A percentile compares a stretch with the other conserved stretches of the same genome.
These are phyloP conservation scores for Apiospora koreana DNA, from an alignment of 2,329 filamentous ascomycete genomes.

Conservation along the genomic window DNA sequence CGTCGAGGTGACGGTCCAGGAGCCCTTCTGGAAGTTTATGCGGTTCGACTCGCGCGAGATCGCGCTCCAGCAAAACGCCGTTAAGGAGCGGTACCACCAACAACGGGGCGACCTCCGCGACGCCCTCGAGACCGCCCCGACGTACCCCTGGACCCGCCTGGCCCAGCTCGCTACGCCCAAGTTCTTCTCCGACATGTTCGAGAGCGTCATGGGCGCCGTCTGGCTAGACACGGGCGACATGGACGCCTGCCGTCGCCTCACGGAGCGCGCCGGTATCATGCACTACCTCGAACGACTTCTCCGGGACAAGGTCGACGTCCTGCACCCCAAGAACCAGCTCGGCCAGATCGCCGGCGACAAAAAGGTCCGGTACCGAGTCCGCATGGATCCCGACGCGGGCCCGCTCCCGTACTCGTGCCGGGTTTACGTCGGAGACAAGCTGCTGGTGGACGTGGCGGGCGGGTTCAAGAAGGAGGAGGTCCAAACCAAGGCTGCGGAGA, in stretches of 20 bases:
- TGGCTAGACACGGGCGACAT: slow-evolving; percentile 77
- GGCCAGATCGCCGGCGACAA: slow-evolving; percentile 53
- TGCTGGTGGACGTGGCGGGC: slow-evolving; percentile 46
- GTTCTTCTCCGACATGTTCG: slow-evolving; percentile 81
- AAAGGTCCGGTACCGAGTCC: slow-evolving; percentile 55
- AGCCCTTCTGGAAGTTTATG: slow-evolving; percentile 71
- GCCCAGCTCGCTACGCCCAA: slow-evolving; percentile 68
- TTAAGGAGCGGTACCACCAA: slow-evolving; percentile 45
- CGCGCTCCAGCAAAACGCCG: slow-evolving; percentile 43
- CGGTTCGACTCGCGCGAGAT: slow-evolving; percentile 56
- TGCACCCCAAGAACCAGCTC: slow-evolving; percentile 69
- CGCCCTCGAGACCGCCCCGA: slow-evolving; percentile 48
- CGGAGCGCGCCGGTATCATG: slow-evolving; percentile 67
- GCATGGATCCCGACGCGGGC: slow-evolving; percentile 23
- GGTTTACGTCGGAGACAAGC: slow-evolving; percentile 48
- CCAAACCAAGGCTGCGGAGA: slow-evolving; percentile 55
- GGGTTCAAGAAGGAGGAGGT: slow-evolving; percentile 54
- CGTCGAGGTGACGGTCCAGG: slow-evolving; percentile 23
- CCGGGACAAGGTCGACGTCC: slow-evolving; percentile 54
- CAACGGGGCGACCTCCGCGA: slow-evolving; percentile 51
- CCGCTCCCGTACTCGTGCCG: slow-evolving; percentile 41
- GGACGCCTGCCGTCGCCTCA: slow-evolving; percentile 57
- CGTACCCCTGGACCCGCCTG: slow-evolving; percentile 79
- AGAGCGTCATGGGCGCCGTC: slow-evolving; percentile 77
- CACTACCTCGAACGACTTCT: slow-evolving; percentile 63